phyloP scores from a whole-genome alignment of 1,284 basidiomycete genomes.

The Puccinia hordei region DNA sequence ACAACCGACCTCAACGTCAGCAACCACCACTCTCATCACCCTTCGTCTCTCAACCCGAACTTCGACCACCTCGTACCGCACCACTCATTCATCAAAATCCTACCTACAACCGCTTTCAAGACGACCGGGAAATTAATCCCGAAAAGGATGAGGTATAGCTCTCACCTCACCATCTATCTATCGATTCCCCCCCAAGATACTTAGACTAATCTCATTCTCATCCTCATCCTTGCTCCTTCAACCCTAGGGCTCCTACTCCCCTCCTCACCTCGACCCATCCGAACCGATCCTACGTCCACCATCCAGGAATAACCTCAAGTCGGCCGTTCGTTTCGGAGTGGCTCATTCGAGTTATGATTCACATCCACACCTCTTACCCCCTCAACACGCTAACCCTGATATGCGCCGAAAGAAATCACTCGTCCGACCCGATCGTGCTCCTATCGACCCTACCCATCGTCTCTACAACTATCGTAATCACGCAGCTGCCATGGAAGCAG shows the following conservation, averaged over 20 bases:
- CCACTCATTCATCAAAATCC: constrained; percentile 3
- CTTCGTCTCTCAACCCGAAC: constrained; percentile 28
- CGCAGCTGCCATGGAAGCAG: constrained; percentile 76
- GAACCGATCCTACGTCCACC: constrained; percentile 20
- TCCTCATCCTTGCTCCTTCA: neutral
- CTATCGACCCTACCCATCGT: constrained; percentile 91
- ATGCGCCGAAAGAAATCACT: constrained; percentile 85
- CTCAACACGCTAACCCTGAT: constrained; percentile 48
- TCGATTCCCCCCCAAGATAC: neutral
- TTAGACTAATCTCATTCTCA: neutral
- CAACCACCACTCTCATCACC: constrained; percentile 33
- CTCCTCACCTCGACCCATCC: constrained; percentile 24
- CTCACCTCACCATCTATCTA: neutral
- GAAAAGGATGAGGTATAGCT: constrained; percentile 35
- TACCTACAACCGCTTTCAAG: constrained; percentile 7
- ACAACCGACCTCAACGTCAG: constrained; percentile 25
- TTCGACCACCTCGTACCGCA: constrained; percentile 19
- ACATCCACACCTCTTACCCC: neutral
- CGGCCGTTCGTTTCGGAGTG: constrained; percentile 3
- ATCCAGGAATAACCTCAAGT: neutral
- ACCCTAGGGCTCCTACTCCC: constrained; percentile 17
- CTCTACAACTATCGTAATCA: constrained; percentile 94
- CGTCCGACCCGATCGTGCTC: constrained; percentile 89
- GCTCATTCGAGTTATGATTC: constrained; percentile 19
- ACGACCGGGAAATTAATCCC: constrained; percentile 23